A percentile compares a stretch with the other conserved stretches of the same genome.
Conservation (phyloP, 371 early-diverging fungal species). For the Haplosporangium sp. region DNA sequence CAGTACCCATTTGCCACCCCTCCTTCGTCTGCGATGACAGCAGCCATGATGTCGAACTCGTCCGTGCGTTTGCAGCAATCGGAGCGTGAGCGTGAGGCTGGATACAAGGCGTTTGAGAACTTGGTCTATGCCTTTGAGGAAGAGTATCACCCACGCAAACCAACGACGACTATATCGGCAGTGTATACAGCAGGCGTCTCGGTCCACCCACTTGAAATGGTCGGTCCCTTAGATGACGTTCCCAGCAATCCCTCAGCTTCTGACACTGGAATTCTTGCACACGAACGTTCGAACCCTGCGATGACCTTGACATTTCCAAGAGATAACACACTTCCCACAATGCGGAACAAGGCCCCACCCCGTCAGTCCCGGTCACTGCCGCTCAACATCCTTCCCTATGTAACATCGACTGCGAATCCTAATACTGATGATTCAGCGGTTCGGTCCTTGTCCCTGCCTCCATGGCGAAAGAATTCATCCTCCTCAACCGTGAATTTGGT, state of each 20-base stretch:
- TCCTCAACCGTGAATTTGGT: not conserved
- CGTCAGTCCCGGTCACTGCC: constrained; percentile 19
- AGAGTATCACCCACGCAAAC: constrained; percentile 16
- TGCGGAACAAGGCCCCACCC: not conserved
- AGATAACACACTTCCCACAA: too few relatives aligned
- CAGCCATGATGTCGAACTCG: not conserved
- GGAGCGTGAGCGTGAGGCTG: constrained; percentile 23
- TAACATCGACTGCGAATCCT: not conserved
- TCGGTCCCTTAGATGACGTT: too few relatives aligned
- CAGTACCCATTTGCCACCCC: not conserved
- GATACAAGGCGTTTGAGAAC: constrained; percentile 38
- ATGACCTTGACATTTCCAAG: too few relatives aligned
- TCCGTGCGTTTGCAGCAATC: constrained; percentile 5
- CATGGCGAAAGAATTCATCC: constrained; percentile 20
- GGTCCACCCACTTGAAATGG: not conserved
- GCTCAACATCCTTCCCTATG: too few relatives aligned
- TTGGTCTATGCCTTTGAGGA: constrained; percentile 29
- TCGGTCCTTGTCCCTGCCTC: constrained; percentile 31
- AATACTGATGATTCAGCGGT: constrained; percentile 2
- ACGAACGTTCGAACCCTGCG: too few relatives aligned
- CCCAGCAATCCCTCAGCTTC: too few relatives aligned
- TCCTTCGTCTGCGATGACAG: not conserved
- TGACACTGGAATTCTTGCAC: too few relatives aligned
- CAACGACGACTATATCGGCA: not conserved
- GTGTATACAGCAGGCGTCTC: not conserved